These are phyloP conservation scores for Alternaria novae-zelandiae DNA, from an alignment of 2,329 filamentous ascomycete species.

Conservation along the genomic window DNA sequence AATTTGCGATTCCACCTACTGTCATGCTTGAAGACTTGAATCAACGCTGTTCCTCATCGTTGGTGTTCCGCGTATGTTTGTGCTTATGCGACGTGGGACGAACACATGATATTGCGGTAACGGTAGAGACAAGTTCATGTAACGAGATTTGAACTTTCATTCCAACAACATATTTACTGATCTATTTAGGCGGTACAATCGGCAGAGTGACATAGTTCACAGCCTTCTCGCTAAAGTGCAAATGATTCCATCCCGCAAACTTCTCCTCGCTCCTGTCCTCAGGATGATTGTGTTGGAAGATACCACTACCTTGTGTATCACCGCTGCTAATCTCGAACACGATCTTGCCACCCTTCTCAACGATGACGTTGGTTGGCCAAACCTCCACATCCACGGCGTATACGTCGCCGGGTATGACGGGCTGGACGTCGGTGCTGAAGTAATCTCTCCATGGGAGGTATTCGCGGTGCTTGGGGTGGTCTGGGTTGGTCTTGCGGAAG, in stretches of 20 bases:
- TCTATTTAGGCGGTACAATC: constrained; percentile 55
- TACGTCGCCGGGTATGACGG: constrained; percentile 61
- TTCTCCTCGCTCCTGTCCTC: constrained; percentile 54
- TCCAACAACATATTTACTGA: background rate
- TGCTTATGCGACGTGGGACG: background rate
- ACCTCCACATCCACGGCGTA: constrained; percentile 68
- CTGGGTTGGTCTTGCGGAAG: constrained; percentile 60
- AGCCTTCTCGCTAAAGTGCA: constrained; percentile 59
- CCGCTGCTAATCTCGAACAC: constrained; percentile 61
- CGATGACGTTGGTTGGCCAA: constrained; percentile 69
- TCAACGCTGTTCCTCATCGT: background rate
- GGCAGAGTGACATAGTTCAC: constrained; percentile 62
- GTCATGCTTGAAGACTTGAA: background rate
- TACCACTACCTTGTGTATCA: constrained; percentile 66
- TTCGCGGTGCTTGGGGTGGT: constrained; percentile 59
- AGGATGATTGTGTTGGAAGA: constrained; percentile 61
- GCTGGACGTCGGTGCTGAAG: constrained; percentile 57
- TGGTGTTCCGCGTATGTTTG: background rate
- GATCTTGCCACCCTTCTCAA: constrained; percentile 59
- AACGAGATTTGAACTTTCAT: too few relatives aligned
- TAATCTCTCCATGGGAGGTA: constrained; percentile 68
- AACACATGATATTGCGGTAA: background rate
- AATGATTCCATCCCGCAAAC: constrained; percentile 58
- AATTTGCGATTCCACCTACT: background rate
- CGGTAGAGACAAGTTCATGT: background rate